Evolutionary conservation across 78 protist species (phyloP).

Genomic region (Chrysochromulina parva): DNA sequence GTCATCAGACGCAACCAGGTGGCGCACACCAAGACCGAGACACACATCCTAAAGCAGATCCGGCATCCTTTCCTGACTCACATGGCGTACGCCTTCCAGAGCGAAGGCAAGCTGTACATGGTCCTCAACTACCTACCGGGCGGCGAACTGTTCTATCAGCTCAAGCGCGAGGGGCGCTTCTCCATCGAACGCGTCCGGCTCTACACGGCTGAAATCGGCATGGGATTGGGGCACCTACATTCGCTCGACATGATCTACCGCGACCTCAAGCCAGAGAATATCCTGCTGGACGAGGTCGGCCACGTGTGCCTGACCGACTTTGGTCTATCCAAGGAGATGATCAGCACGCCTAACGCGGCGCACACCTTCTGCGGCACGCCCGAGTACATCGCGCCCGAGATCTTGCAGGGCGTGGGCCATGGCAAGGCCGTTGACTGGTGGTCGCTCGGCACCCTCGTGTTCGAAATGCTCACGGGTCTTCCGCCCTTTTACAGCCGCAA

Average conservation of each 20-base stretch:
- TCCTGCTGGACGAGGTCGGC: slow-evolving; percentile 82
- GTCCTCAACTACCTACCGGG: slow-evolving; percentile 51
- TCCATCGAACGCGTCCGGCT: slow-evolving; percentile 66
- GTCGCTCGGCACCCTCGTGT: slow-evolving; percentile 76
- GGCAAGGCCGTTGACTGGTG: slow-evolving; percentile 83
- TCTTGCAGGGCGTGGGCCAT: slow-evolving; percentile 64
- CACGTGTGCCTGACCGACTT: slow-evolving; percentile 87
- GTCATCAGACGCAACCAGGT: slow-evolving; percentile 79
- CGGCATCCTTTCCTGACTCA: slow-evolving; percentile 76
- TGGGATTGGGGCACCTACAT: slow-evolving; percentile 87
- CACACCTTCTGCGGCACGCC: slow-evolving; percentile 98
- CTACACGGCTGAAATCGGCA: slow-evolving; percentile 84
- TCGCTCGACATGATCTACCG: slow-evolving; percentile 67
- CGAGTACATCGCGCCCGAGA: slow-evolving; percentile 92
- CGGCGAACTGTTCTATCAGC: slow-evolving; percentile 79
- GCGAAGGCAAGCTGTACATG: slow-evolving; percentile 35
- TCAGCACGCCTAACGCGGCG: slow-evolving; percentile 47
- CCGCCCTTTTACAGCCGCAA: slow-evolving; percentile 82
- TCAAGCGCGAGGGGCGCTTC: slow-evolving; percentile 72
- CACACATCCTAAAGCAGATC: slow-evolving; percentile 69
- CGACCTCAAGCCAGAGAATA: slow-evolving; percentile 96
- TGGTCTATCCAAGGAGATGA: slow-evolving; percentile 88
- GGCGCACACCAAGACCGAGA: slow-evolving; percentile 87
- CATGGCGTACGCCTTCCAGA: slow-evolving; percentile 67
- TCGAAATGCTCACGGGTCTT: slow-evolving; percentile 87